Conservation (phyloP, 2,329 filamentous ascomycete species). For the Raffaelea deltoideospora region DNA sequence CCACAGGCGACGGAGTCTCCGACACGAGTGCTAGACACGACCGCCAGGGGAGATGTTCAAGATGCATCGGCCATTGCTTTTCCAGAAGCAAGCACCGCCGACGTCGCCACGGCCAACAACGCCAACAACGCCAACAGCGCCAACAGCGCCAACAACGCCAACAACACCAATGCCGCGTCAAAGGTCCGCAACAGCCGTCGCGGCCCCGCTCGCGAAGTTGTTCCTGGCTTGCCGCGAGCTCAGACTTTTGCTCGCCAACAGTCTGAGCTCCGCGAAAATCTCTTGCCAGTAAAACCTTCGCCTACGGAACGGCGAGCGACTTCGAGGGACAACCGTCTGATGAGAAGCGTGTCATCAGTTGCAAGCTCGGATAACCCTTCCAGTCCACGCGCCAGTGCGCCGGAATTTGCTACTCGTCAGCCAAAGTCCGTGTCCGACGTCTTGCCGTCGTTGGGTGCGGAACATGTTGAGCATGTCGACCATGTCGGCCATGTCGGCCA, state of each 20-base stretch:
- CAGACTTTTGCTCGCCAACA: conserved; percentile 72
- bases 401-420: neutral
- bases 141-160: too few species aligned
- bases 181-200: conserved; percentile 25
- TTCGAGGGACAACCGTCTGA: conserved; percentile 39
- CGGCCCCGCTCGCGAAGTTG: conserved; percentile 43
- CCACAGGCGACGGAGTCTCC: too few species aligned
- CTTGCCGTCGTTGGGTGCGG: too few species aligned
- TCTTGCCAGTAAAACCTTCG: conserved; percentile 50
- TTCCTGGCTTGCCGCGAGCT: conserved; percentile 60
- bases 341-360: conserved; percentile 20
- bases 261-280: conserved; percentile 61
- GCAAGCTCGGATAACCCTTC: conserved; percentile 18
- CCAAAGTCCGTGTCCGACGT: conserved; percentile 34
- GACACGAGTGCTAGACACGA: too few species aligned
- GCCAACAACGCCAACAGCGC: too few species aligned
- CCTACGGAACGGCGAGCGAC: conserved; percentile 55
- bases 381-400: conserved; percentile 22
- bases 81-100: too few species aligned
- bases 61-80: too few species aligned
- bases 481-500: too few species aligned
- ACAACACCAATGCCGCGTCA: too few species aligned
- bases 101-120: too few species aligned
- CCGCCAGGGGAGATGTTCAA: too few species aligned
- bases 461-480: too few species aligned